Base-by-base conservation (phyloP, 352 stramenopile species). In the Phytophthora fragariaefolia region DNA sequence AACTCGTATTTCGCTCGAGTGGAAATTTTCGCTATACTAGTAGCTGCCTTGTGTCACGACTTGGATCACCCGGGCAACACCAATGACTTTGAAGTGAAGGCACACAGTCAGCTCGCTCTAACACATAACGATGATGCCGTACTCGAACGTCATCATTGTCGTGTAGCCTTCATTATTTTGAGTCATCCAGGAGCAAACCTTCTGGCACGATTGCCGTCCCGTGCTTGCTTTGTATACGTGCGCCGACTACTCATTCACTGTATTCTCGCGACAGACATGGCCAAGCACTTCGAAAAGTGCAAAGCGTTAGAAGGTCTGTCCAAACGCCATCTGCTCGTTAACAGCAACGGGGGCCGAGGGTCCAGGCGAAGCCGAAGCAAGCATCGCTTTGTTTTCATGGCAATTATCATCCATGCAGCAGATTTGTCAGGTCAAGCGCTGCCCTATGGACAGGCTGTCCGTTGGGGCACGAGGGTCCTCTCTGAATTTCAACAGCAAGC, bases 121-220 rank as follows among this genome's bases (percentile, higher is more conserved):
- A 89, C 80, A 3, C 91, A 96, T 66, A 93, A 94, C 49, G 85
- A 96, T 63, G 74, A 89, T 45, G 81, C 83, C 8, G 89, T 96
- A 20, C 73, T 96, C 0, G 89, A 96, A 50, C 89, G 89, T n/a
- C 87, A 94, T 54, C 87, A 95, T 52, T 86, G 80, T 36, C 77
- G 80, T 17, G 77, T 90, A 26, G 85, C 82, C 10, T 92, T 90
- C 63, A 80, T 89, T 59, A 88, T 91, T 42, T 61, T 95, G 34
- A 80, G 77, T 58, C 76, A 84, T 26, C 66, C 73, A 43, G 74
- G 79, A 10, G 83, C 73, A 27, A 91, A 92, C 51, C 80, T 93
- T 28, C 58, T 93, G 20, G 79, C 81, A 47, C 77, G 81, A 36
- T 48, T 88, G 43, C 68, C 68, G 18, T 57, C 77, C 0, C 74